Conservation (phyloP, 345 rosid species). For the Nephelium lappaceum region DNA sequence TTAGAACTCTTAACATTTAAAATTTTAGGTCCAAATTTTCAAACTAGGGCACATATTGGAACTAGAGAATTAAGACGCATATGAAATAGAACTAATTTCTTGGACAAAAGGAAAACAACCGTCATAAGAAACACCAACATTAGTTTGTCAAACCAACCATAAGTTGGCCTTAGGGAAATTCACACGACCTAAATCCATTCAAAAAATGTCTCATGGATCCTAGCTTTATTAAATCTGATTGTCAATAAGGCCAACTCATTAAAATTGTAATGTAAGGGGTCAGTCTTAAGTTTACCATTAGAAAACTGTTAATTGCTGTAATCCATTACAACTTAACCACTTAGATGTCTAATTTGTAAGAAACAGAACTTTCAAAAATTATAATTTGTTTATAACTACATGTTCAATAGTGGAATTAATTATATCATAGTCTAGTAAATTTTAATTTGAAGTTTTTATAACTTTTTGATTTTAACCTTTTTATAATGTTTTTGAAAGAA, state of each 20-base stretch:
- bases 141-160: neutral
- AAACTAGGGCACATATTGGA: too few species aligned
- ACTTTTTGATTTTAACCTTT: too few species aligned
- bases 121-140: neutral
- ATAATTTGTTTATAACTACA: neutral
- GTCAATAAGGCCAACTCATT: too few species aligned
- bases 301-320: neutral
- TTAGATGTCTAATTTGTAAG: neutral
- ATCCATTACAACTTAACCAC: neutral
- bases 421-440: neutral
- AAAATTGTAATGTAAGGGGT: neutral
- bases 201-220: too few species aligned
- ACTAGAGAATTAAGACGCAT: too few species aligned
- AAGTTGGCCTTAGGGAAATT: neutral
- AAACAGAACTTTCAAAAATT: neutral
- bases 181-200: neutral
- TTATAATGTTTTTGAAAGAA: too few species aligned
- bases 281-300: neutral
- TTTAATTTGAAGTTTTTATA: too few species aligned
- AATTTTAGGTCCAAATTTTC: too few species aligned
- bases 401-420: neutral
- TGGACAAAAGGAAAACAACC: too few species aligned
- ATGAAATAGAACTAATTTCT: too few species aligned
- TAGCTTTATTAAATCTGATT: too few species aligned
- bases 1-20: too few species aligned